Conservation (phyloP, 805 yeast species). For the Lachancea fermentati region DNA sequence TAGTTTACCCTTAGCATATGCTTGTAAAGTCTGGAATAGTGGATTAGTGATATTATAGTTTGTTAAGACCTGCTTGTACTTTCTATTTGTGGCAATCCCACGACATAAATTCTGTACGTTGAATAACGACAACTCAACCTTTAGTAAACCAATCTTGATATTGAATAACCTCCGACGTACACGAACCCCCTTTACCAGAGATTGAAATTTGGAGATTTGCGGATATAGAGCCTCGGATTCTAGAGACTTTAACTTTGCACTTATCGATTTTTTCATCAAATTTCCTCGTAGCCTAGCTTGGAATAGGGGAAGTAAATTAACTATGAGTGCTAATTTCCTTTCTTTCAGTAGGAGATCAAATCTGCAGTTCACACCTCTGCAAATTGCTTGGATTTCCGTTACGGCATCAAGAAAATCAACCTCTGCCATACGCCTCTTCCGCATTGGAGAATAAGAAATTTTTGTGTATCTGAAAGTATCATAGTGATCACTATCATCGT, state of each 20-base stretch:
- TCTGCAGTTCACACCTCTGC: slow-evolving; percentile 64
- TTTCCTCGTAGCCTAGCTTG: slow-evolving; percentile 51
- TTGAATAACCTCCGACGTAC: slow-evolving; percentile 25
- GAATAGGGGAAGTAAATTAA: slow-evolving; percentile 43
- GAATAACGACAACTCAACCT: slow-evolving; percentile 25
- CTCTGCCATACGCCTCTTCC: slow-evolving; percentile 28
- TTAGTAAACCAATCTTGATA: slow-evolving; percentile 19
- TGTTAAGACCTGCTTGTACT: background rate
- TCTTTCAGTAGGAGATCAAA: slow-evolving; percentile 57
- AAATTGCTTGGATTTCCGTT: slow-evolving; percentile 56
- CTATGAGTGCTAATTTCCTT: slow-evolving; percentile 55
- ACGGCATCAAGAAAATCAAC: slow-evolving; percentile 32
- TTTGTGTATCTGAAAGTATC: slow-evolving; percentile 16
- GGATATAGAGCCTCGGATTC: background rate
- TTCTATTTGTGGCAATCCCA: slow-evolving; percentile 34
- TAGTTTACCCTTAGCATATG: slow-evolving; percentile 1
- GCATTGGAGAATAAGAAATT: slow-evolving; percentile 26
- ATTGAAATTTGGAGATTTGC: slow-evolving; percentile 39
- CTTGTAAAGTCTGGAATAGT: slow-evolving; percentile 4
- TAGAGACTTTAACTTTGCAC: background rate
- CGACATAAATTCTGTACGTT: slow-evolving; percentile 37
- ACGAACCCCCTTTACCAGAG: slow-evolving; percentile 44
- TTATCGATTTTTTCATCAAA: slow-evolving; percentile 20
- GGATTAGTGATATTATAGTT: background rate
- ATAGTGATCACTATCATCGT: slow-evolving; percentile 21